Percentiles rank a stretch among this genome's conserved stretches.
Evolutionary conservation across 176 grass and related monocot genomes (phyloP).

Genomic region (Ananas comosus): DNA sequence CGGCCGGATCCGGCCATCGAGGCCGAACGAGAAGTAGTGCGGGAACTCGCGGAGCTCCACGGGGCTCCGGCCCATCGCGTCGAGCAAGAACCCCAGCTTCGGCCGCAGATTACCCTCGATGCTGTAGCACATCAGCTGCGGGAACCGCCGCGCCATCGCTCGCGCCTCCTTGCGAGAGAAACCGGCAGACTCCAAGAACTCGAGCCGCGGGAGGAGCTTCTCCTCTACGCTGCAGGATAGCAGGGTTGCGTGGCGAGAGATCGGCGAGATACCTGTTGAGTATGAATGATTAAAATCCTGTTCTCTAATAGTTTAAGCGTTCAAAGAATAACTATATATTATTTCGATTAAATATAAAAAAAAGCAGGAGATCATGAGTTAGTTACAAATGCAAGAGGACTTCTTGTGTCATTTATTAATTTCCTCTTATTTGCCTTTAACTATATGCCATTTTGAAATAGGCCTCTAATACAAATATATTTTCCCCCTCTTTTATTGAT

Average conservation of each 20-base stretch:
- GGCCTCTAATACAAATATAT: no score
- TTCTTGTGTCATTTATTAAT: no score
- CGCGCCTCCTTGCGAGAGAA: conserved; percentile 38
- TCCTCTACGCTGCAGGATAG: conserved; percentile 89
- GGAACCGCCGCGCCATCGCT: conserved; percentile 73
- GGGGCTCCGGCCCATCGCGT: conserved; percentile 42
- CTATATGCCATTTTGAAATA: no score
- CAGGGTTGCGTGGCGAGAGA: conserved; percentile 51
- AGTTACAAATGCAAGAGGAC: no score
- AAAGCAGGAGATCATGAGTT: no score
- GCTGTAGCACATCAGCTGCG: conserved; percentile 66
- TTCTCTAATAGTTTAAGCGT: no score
- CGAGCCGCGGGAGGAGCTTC: conserved; percentile 67
- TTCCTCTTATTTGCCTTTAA: no score
- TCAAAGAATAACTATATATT: no score
- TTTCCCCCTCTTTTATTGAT: no score
- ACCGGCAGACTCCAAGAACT: conserved; percentile 65
- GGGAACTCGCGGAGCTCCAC: conserved; percentile 72
- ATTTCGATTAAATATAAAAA: no score
- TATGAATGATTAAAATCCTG: no score
- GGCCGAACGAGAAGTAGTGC: conserved; percentile 74
- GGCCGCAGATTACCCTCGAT: conserved; percentile 68
- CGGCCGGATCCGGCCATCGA: conserved; percentile 46
- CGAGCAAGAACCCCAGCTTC: conserved; percentile 55
- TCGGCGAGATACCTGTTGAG: conserved; percentile 14